Evolutionary conservation across 1,284 basidiomycete species (phyloP).

Genomic region (Exobasidium rhododendri): DNA sequence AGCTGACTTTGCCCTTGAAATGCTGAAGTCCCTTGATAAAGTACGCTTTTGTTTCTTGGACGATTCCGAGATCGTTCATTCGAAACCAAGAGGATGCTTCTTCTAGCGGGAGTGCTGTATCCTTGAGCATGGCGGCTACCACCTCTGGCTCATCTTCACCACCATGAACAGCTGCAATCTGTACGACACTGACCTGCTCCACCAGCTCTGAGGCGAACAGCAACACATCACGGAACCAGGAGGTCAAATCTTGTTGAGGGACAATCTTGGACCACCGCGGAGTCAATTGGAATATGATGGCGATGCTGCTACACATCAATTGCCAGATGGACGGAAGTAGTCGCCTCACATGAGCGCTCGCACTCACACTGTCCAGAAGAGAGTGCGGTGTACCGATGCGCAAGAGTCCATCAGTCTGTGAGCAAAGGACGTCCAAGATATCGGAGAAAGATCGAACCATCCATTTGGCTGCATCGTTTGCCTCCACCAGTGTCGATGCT

Average conservation of each 20-base stretch:
- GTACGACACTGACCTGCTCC: constrained; percentile 37
- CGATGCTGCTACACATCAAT: constrained; percentile 41
- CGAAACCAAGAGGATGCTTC: constrained; percentile 47
- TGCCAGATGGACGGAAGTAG: constrained; percentile 42
- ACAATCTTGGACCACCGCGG: constrained; percentile 44
- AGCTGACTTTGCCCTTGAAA: constrained; percentile 23
- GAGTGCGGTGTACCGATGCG: constrained; percentile 41
- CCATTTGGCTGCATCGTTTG: constrained; percentile 42
- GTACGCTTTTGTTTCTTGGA: constrained; percentile 44
- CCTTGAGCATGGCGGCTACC: constrained; percentile 12
- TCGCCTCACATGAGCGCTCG: constrained; percentile 24
- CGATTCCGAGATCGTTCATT: constrained; percentile 52
- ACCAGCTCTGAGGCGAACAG: constrained; percentile 49
- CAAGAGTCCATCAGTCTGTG: constrained; percentile 44
- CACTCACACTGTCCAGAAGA: constrained; percentile 23
- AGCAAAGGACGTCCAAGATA: constrained; percentile 47
- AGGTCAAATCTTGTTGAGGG: constrained; percentile 29
- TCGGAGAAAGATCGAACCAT: constrained; percentile 47
- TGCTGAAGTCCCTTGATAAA: constrained; percentile 40
- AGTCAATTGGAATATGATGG: constrained; percentile 44
- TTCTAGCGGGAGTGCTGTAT: constrained; percentile 41
- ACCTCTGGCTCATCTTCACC: constrained; percentile 19
- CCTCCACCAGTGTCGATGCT: constrained; percentile 30
- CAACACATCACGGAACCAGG: constrained; percentile 51
- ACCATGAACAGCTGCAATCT: constrained; percentile 18